Evolutionary conservation across 805 yeast genomes (phyloP).

Genomic region (Candida arabinofermentans): DNA sequence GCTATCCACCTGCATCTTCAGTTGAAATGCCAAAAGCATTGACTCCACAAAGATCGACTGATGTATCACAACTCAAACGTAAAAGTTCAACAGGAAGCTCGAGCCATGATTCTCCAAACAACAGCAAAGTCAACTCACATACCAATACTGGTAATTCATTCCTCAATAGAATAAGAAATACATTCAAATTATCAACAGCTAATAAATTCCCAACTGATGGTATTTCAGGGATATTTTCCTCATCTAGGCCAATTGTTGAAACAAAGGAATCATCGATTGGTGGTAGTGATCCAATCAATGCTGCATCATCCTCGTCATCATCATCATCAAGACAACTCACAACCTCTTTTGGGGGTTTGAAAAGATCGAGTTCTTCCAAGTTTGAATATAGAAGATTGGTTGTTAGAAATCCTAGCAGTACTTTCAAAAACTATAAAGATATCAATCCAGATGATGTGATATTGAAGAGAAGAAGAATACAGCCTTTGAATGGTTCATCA

Average conservation of each 20-base stretch:
- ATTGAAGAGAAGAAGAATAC: conserved; percentile 9
- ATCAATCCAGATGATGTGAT: conserved; percentile 30
- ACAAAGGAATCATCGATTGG: background rate
- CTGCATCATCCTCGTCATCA: too few relatives aligned
- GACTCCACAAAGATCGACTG: conserved; percentile 16
- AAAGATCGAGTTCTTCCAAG: conserved; percentile 7
- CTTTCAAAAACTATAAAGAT: conserved; percentile 25
- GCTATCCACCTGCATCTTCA: conserved; percentile 6
- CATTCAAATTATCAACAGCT: conserved; percentile 19
- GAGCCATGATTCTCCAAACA: conserved; percentile 7
- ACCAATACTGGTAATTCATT: conserved; percentile 9
- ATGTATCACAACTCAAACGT: conserved; percentile 14
- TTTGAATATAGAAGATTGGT: conserved; percentile 26
- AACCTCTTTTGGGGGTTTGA: conserved; percentile 2
- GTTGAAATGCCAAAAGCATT: conserved; percentile 30
- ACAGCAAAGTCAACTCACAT: conserved; percentile 3
- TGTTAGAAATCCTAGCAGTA: conserved; percentile 23
- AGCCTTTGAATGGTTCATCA: background rate
- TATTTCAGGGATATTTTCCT: conserved; percentile 30
- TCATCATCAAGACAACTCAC: conserved; percentile 7
- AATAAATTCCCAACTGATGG: conserved; percentile 21
- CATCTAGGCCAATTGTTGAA: conserved; percentile 5
- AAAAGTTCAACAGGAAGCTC: conserved; percentile 17
- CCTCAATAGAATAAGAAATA: conserved; percentile 16
- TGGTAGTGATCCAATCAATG: background rate